Evolutionary conservation across 805 yeast species (phyloP).

Genomic region (Ogataea saltuana): DNA sequence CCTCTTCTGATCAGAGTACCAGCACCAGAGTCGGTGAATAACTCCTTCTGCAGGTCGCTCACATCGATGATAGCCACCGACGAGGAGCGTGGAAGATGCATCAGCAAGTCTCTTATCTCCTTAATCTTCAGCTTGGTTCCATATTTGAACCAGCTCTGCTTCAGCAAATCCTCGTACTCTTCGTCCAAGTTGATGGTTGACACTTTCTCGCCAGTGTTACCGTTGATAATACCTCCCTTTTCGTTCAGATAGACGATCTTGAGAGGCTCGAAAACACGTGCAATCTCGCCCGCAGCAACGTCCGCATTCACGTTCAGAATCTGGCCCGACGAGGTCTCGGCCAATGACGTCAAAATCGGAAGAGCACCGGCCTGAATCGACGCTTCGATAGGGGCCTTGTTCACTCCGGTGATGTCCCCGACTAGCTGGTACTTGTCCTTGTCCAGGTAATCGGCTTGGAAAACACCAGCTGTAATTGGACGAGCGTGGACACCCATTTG

Average conservation of each 20-base stretch:
- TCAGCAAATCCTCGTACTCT: slow-evolving; percentile 87
- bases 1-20: slow-evolving; percentile 99
- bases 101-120: slow-evolving; percentile 92
- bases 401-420: slow-evolving; percentile 84
- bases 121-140: slow-evolving; percentile 97
- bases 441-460: slow-evolving; percentile 89
- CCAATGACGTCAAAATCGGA: slow-evolving; percentile 94
- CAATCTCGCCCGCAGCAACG: slow-evolving; percentile 97
- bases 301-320: slow-evolving; percentile 97
- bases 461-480: slow-evolving; percentile 98
- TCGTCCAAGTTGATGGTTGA: slow-evolving; percentile 92
- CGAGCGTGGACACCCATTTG: slow-evolving; percentile 97
- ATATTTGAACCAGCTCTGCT: slow-evolving; percentile 97
- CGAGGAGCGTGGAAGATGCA: slow-evolving; percentile 93
- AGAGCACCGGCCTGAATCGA: slow-evolving; percentile 94
- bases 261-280: slow-evolving; percentile 94
- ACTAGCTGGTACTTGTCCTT: slow-evolving; percentile 89
- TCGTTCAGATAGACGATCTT: slow-evolving; percentile 95
- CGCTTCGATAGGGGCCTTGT: slow-evolving; percentile 89
- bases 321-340: slow-evolving; percentile 96
- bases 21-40: slow-evolving; percentile 98
- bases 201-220: slow-evolving; percentile 86
- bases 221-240: slow-evolving; percentile 96
- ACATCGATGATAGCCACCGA: slow-evolving; percentile 97
- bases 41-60: slow-evolving; percentile 91